These are phyloP conservation scores for Xylariaceae sp. DNA, from an alignment of 2,329 filamentous ascomycete genomes.

Conservation along the genomic window DNA sequence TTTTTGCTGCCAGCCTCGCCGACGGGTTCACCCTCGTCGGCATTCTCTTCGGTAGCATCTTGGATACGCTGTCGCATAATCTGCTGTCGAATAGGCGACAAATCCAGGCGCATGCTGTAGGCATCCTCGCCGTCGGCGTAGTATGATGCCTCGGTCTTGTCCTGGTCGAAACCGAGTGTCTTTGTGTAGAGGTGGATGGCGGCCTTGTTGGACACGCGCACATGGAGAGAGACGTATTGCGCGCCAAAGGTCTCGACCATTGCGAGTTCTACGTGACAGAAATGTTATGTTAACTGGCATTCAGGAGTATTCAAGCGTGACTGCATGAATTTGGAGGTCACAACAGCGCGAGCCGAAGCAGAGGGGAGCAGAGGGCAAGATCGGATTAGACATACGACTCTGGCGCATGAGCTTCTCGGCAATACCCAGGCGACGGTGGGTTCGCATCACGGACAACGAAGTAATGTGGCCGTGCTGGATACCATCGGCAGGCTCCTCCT, in stretches of 20 bases:
- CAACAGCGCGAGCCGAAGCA: not conserved
- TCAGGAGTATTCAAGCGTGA: not conserved
- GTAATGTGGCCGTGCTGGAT: constrained; percentile 95
- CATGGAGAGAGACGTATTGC: constrained; percentile 90
- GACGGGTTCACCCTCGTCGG: constrained; percentile 63
- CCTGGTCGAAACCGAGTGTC: constrained; percentile 81
- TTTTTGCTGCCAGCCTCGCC: constrained; percentile 44
- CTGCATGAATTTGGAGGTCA: not conserved
- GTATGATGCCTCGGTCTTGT: constrained; percentile 83
- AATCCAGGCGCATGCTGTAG: constrained; percentile 85
- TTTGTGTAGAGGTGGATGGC: constrained; percentile 89
- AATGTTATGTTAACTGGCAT: constrained; percentile 7
- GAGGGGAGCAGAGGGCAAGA: not conserved
- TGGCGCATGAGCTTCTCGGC: constrained; percentile 98
- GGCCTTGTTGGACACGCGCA: constrained; percentile 87
- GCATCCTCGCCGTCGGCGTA: constrained; percentile 98
- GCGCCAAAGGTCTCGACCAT: constrained; percentile 95
- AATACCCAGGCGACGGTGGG: constrained; percentile 82
- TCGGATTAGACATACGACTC: constrained; percentile 60
- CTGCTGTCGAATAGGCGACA: constrained; percentile 52
- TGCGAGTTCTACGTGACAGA: constrained; percentile 61
- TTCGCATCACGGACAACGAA: constrained; percentile 90
- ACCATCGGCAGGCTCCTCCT: constrained; percentile 90
- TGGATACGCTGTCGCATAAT: constrained; percentile 55
- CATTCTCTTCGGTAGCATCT: constrained; percentile 40